Conservation (phyloP, 495 filamentous ascomycete genomes). For the Massariosphaeria phaeospora region DNA sequence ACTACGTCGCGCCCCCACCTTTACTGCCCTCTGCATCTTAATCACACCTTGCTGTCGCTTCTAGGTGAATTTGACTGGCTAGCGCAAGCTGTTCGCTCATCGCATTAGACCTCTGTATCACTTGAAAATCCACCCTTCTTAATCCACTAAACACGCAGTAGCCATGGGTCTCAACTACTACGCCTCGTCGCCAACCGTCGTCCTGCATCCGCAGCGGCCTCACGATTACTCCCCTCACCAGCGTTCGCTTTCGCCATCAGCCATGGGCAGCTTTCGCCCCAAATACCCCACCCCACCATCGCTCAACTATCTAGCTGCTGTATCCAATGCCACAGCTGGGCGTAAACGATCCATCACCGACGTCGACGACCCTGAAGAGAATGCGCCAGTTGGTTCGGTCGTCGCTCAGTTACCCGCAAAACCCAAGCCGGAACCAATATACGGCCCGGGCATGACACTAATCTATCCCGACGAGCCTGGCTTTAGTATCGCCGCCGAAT, state of each 20-base stretch:
- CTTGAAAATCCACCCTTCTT: constrained; percentile 14
- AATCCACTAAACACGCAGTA: constrained; percentile 35
- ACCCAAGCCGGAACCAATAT: constrained; percentile 51
- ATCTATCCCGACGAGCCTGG: constrained; percentile 60
- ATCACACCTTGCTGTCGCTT: constrained; percentile 26
- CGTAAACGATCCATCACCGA: constrained; percentile 64
- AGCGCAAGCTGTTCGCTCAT: constrained; percentile 20
- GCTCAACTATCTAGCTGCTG: constrained; percentile 34
- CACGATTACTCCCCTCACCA: constrained; percentile 23
- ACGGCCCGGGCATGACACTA: constrained; percentile 71
- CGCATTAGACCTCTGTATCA: constrained; percentile 25
- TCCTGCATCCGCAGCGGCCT: constrained; percentile 32
- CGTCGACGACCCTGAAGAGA: constrained; percentile 51
- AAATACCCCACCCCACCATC: constrained; percentile 34
- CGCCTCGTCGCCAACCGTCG: constrained; percentile 34
- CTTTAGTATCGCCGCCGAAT: constrained; percentile 60
- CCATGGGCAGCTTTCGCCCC: constrained; percentile 21
- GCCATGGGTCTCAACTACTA: constrained; percentile 38
- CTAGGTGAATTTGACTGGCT: constrained; percentile 10
- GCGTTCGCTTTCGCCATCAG: constrained; percentile 19
- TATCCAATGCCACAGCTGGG: constrained; percentile 45
- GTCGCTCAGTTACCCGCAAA: constrained; percentile 41
- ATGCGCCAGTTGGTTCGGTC: constrained; percentile 41
- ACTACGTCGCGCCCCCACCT: constrained; percentile 9
- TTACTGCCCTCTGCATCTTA: constrained; percentile 8